A percentile compares a stretch with the other conserved stretches of the same genome.
Evolutionary conservation across 495 filamentous ascomycete genomes (phyloP).

Genomic region (Coniosporium apollinis): DNA sequence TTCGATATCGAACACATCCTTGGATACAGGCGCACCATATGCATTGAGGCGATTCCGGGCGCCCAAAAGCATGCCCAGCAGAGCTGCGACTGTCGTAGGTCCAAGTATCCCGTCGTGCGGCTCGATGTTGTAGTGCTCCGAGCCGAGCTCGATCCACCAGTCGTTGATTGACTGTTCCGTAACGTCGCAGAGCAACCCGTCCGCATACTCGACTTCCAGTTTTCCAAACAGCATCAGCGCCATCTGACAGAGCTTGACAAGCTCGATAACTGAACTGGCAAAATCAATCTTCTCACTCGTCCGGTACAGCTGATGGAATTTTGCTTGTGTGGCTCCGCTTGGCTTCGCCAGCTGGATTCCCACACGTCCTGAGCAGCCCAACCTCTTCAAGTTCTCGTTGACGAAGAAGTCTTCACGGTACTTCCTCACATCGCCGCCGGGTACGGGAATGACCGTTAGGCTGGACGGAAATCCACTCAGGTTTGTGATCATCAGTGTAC

Average conservation of each 20-base stretch:
- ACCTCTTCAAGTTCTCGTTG: conserved; percentile 82
- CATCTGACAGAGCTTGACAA: conserved; percentile 84
- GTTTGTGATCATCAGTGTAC: conserved; percentile 86
- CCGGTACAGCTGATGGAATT: conserved; percentile 81
- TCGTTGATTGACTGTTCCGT: conserved; percentile 81
- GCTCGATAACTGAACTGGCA: conserved; percentile 61
- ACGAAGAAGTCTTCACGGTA: conserved; percentile 80
- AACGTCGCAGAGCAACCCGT: conserved; percentile 82
- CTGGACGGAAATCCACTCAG: conserved; percentile 77
- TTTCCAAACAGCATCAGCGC: conserved; percentile 81
- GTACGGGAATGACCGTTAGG: conserved; percentile 74
- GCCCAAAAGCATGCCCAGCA: conserved; percentile 77
- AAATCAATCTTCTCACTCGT: conserved; percentile 67
- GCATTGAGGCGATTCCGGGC: conserved; percentile 74
- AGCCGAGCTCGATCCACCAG: conserved; percentile 93
- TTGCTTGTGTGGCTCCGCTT: conserved; percentile 64
- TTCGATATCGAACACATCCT: conserved; percentile 82
- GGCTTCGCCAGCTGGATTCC: conserved; percentile 65
- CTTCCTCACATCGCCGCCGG: conserved; percentile 66
- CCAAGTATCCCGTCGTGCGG: conserved; percentile 84
- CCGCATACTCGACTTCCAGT: conserved; percentile 73
- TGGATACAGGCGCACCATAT: conserved; percentile 66
- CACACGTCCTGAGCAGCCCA: conserved; percentile 82
- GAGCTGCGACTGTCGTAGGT: conserved; percentile 76
- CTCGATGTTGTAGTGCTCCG: conserved; percentile 77